Evolutionary conservation across 1,139 yeast genomes (phyloP).

Genomic region (Yamadazyma membranifaciens): DNA sequence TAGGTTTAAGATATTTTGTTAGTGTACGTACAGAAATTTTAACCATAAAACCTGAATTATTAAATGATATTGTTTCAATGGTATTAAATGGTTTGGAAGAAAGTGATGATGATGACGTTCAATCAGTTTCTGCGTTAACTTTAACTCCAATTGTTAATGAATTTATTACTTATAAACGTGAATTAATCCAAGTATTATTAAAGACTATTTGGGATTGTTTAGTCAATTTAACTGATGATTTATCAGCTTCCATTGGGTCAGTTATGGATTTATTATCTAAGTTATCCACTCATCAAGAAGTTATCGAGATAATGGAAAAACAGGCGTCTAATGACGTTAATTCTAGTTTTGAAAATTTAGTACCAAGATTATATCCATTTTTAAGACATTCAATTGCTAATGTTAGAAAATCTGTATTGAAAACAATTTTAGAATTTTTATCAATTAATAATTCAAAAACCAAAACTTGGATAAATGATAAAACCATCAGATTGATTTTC

Average conservation of each 20-base stretch:
- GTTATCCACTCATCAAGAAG: slow-evolving; percentile 79
- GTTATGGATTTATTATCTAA: slow-evolving; percentile 93
- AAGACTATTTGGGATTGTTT: slow-evolving; percentile 87
- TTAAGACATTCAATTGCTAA: slow-evolving; percentile 90
- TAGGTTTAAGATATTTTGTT: slow-evolving; percentile 89
- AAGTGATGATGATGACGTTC: slow-evolving; percentile 95
- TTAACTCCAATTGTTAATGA: slow-evolving; percentile 85
- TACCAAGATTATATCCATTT: slow-evolving; percentile 92
- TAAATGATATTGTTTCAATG: slow-evolving; percentile 75
- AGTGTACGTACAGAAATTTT: slow-evolving; percentile 83
- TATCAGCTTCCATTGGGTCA: slow-evolving; percentile 92
- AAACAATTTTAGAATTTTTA: slow-evolving; percentile 77
- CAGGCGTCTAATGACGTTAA: slow-evolving; percentile 58
- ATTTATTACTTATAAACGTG: slow-evolving; percentile 65
- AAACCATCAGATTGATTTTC: slow-evolving; percentile 68
- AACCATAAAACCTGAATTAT: slow-evolving; percentile 52
- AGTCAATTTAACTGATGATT: slow-evolving; percentile 81
- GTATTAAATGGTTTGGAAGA: slow-evolving; percentile 84
- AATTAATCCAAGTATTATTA: slow-evolving; percentile 62
- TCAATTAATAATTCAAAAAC: slow-evolving; percentile 63
- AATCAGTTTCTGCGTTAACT: slow-evolving; percentile 94
- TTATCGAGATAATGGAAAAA: slow-evolving; percentile 65
- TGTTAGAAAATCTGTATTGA: slow-evolving; percentile 85
- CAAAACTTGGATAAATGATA: slow-evolving; percentile 77
- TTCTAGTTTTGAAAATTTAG: slow-evolving; percentile 60